Conservation (phyloP, 371 early-diverging fungal species). For the Syncephalastrum monosporum region DNA sequence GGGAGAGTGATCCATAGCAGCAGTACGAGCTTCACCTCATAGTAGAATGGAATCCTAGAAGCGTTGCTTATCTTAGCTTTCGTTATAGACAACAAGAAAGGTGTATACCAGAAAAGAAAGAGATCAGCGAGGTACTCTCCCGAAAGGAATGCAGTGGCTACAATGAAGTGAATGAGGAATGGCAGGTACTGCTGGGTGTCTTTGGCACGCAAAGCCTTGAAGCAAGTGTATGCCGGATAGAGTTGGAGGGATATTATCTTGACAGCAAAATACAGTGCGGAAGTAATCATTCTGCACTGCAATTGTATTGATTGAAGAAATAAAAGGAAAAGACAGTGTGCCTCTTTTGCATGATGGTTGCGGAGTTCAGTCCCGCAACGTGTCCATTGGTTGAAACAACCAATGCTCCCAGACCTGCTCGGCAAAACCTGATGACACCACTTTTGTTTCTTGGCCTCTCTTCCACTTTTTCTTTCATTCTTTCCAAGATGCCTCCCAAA, state of each 20-base stretch:
- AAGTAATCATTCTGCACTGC: conserved; percentile 17
- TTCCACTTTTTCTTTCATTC: neutral
- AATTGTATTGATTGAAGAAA: conserved; percentile 3
- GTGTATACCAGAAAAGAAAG: conserved; percentile 43
- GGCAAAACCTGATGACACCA: neutral
- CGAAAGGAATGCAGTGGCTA: conserved; percentile 33
- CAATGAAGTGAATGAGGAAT: conserved; percentile 48
- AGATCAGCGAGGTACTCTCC: conserved; percentile 40
- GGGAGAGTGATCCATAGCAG: conserved; percentile 47
- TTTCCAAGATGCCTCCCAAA: conserved; percentile 1
- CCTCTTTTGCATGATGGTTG: neutral
- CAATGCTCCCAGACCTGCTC: neutral
- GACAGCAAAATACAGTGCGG: conserved; percentile 33
- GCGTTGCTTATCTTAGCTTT: neutral
- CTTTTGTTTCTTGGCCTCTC: neutral
- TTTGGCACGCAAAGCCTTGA: conserved; percentile 37
- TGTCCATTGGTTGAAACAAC: too few species aligned
- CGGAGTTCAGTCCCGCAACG: neutral
- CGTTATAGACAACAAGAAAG: neutral
- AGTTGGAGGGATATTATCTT: conserved; percentile 37
- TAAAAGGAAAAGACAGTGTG: conserved; percentile 8
- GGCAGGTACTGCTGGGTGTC: conserved; percentile 33
- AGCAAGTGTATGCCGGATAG: conserved; percentile 45
- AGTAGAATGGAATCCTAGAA: conserved; percentile 46
- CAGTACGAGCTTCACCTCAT: conserved; percentile 32